phyloP scores from a whole-genome alignment of 768 basidiomycete species.

The Ramaria sp. region DNA sequence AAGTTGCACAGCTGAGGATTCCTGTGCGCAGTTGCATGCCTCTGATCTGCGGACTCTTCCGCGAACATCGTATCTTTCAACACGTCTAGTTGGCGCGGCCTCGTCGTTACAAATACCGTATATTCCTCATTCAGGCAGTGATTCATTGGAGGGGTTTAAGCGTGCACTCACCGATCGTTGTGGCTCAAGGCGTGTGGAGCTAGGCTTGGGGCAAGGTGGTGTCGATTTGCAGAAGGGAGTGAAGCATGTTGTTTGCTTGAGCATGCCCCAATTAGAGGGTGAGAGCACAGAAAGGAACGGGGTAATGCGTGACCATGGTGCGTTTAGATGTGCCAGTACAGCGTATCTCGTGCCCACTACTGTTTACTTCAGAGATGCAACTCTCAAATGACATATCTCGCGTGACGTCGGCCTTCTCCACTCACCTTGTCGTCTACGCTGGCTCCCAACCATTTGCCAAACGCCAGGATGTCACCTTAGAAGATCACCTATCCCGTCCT shows the following conservation, averaged over 20 bases:
- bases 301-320: slow-evolving; percentile 46
- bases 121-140: slow-evolving; percentile 24
- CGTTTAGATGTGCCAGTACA: slow-evolving; percentile 14
- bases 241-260: slow-evolving; percentile 50
- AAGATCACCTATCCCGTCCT: not conserved
- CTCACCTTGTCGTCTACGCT: slow-evolving; percentile 57
- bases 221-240: slow-evolving; percentile 24
- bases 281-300: slow-evolving; percentile 34
- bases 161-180: slow-evolving; percentile 41
- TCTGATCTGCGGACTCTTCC: slow-evolving; percentile 61
- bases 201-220: slow-evolving; percentile 19
- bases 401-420: slow-evolving; percentile 39
- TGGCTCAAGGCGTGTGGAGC: slow-evolving; percentile 32
- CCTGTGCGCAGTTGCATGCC: slow-evolving; percentile 46
- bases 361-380: slow-evolving; percentile 27
- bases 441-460: slow-evolving; percentile 31
- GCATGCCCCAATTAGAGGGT: slow-evolving; percentile 38
- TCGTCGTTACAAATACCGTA: slow-evolving; percentile 57
- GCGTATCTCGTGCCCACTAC: not conserved
- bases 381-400: slow-evolving; percentile 39
- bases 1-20: not conserved
- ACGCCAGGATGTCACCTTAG: slow-evolving; percentile 21
- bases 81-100: slow-evolving; percentile 36
- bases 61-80: slow-evolving; percentile 38
- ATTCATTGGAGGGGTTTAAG: slow-evolving; percentile 27